These are phyloP conservation scores for Lathyrus aphaca DNA, from an alignment of 306 rosid genomes.

Conservation along the genomic window DNA sequence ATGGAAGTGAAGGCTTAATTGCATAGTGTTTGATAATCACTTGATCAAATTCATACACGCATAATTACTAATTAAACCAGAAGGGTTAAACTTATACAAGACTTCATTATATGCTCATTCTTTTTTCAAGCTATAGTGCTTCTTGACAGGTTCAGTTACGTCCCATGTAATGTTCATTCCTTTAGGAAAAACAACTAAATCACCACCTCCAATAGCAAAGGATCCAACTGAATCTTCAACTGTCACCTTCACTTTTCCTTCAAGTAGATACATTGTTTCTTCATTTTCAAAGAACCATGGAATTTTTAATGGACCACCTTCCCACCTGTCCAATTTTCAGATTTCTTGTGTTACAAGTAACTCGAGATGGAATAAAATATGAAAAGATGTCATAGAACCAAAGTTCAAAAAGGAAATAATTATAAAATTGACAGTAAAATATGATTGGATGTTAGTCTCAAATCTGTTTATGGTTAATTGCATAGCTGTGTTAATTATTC, in stretches of 20 bases:
- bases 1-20: constrained; percentile 2
- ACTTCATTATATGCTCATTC: neutral
- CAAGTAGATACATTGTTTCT: constrained; percentile 59
- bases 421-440: neutral
- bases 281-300: constrained; percentile 53
- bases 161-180: constrained; percentile 69
- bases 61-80: constrained; percentile 10
- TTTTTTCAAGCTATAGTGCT: constrained; percentile 54
- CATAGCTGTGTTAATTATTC: no score
- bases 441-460: neutral
- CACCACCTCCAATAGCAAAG: constrained; percentile 60
- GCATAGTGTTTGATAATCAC: constrained; percentile 26
- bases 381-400: constrained; percentile 4
- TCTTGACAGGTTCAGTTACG: constrained; percentile 53
- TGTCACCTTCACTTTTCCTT: constrained; percentile 59
- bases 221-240: constrained; percentile 47
- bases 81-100: neutral
- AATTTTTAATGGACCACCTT: constrained; percentile 50
- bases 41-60: constrained; percentile 39
- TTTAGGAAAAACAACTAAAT: constrained; percentile 60
- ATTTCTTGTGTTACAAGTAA: constrained; percentile 1
- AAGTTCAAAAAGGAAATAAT: constrained; percentile 8
- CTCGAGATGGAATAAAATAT: constrained; percentile 6
- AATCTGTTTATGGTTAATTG: neutral
- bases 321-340: constrained; percentile 46